phyloP scores from a whole-genome alignment of 2,329 filamentous ascomycete genomes.

The Amphichorda felina region DNA sequence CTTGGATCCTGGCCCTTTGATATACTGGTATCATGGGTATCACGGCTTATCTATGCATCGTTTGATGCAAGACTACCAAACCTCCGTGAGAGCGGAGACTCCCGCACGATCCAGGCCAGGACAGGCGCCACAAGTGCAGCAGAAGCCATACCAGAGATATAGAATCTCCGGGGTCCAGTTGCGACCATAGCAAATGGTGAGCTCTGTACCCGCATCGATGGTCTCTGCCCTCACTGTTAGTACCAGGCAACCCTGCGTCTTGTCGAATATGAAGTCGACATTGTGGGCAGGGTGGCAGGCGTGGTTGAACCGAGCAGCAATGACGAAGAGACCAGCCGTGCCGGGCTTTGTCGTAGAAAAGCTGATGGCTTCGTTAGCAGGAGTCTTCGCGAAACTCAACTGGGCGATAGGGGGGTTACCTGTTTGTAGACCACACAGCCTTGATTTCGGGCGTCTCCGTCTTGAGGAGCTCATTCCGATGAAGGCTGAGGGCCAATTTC shows the following conservation, averaged over 20 bases:
- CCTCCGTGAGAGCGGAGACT: background rate
- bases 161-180: conserved; percentile 21
- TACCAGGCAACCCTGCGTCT: conserved; percentile 18
- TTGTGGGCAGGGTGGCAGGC: conserved; percentile 32
- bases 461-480: conserved; percentile 18
- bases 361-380: no score
- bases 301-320: conserved; percentile 47
- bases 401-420: conserved; percentile 16
- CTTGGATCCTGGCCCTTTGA: no score
- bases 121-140: conserved; percentile 38
- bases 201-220: conserved; percentile 31
- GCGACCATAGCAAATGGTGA: conserved; percentile 37
- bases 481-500: conserved; percentile 23
- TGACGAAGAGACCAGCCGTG: conserved; percentile 30
- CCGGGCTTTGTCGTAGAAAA: conserved; percentile 11
- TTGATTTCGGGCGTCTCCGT: conserved; percentile 10
- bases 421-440: conserved; percentile 34
- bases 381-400: background rate
- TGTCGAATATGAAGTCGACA: conserved; percentile 30
- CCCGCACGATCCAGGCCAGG: conserved; percentile 10
- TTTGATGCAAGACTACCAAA: background rate
- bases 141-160: conserved; percentile 36
- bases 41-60: background rate
- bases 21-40: no score
- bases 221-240: conserved; percentile 22